phyloP scores from a whole-genome alignment of 2,329 filamentous ascomycete genomes.

The Zymoseptoria pseudotritici region DNA sequence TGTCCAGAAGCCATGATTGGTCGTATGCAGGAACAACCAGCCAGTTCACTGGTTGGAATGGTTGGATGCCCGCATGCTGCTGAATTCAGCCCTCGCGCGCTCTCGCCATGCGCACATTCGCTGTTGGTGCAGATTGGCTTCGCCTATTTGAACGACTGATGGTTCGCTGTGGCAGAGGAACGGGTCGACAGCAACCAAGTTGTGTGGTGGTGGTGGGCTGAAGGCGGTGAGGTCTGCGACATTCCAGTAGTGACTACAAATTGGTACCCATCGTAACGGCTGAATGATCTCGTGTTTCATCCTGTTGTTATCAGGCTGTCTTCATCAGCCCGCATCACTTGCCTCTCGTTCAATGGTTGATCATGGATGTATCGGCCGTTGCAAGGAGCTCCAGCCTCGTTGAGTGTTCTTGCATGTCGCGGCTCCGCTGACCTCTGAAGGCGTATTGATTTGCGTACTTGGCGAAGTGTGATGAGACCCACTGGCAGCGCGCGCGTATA shows the following conservation, averaged over 20 bases:
- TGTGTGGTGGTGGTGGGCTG: neutral
- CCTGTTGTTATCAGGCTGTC: neutral
- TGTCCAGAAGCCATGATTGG: neutral
- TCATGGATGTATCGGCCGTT: neutral
- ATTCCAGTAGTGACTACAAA: neutral
- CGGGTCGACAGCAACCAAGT: neutral
- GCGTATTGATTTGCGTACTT: neutral
- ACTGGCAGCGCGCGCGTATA: neutral
- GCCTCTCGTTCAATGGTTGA: neutral
- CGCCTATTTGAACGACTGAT: neutral
- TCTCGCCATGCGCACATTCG: neutral
- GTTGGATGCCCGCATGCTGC: neutral
- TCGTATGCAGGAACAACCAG: neutral
- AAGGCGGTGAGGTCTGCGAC: neutral
- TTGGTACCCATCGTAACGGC: neutral
- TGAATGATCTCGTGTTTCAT: neutral
- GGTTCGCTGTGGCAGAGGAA: neutral
- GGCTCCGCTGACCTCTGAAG: neutral
- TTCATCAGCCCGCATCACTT: neutral
- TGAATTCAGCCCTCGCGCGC: neutral
- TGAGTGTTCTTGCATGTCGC: neutral
- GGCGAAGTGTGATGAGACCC: neutral
- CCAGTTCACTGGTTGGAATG: neutral
- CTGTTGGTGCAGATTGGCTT: neutral
- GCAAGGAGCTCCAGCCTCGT: neutral